Evolutionary conservation across 192 early-diverging fungal genomes (phyloP), one percentile per base, ranked within the genome.

Genomic region (Piromyces sp.): DNA sequence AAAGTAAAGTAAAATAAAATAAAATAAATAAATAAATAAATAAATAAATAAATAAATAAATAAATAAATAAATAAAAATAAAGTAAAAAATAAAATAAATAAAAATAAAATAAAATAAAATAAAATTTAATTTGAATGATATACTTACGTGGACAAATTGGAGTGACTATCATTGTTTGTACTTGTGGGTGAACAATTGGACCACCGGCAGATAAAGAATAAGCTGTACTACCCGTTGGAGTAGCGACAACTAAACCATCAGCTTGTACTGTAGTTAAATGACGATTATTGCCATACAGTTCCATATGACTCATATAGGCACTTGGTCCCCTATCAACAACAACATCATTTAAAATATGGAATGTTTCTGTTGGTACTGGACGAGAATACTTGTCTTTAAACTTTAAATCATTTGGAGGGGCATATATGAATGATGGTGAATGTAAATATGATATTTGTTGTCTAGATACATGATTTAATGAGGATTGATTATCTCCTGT

Each of bases 151-250:
- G 90, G 87, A 82, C 90, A 91, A 84, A 91, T 91, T 17, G 90
- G 90, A 16, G 90, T 90, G n/a, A 91, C 84, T 37, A 91, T 84
- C 29, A 98, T 94, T 0, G 96, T 93, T n/a, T 93, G 91, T 33
- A 97, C 94, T 80, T 96, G 94, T 0, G 98, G 98, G 86, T 99
- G 97, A 19, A 96, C 96, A 30, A 99, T 86, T 28, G 95, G 94
- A 2, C 97, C 97, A 31, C 97, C 97, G 5, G 96, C 96, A n/a
- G 95, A 94, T 19, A 95, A 86, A 79, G 93, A 94, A 83, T 95
- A 95, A 0, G 94, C 94, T 0, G 94, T 95, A 1, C 93, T 94
- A 79, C 98, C 98, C 0, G 98, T 99, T 12, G 96, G 95, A 9
- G 98, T 98, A 0, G 96, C 93, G 81, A 99, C 86, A 30, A 95